Evolutionary conservation across 148 eudicot genomes (phyloP), one percentile per base, ranked within the genome.

Genomic region (Spergularia bocconei): DNA sequence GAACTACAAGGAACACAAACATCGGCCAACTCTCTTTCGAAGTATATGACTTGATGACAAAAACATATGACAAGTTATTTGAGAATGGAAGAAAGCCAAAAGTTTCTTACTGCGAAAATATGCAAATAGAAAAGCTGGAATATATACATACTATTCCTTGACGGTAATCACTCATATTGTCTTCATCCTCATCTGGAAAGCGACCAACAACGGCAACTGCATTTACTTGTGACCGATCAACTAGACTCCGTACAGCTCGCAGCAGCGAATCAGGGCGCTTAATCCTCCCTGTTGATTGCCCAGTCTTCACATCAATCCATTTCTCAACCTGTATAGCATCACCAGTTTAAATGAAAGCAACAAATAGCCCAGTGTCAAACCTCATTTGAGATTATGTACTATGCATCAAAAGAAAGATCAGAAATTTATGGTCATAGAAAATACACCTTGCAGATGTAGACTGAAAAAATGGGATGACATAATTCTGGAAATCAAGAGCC

Each of bases 191-290:
- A 85, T 90, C 96, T 4, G 92, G 98, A 72, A 94, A 94, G 56
- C 97, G 91, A 25, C 90, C 93, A 76, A 91, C 92, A 51, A 94
- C 98, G 63, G 97, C 98, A 83, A 94, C 70, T 11, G 98, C 97
- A 79, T 91, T 87, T 25, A 90, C 97, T 81, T 73, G 83, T 63
- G 91, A 85, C 47, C 79, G 77, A 61, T 83, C 80, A 44, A 85
- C 73, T 67, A 94, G 83, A 56, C 82, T 77, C 23, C 73, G 80
- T 58, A 94, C 98, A 70, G 98, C 97, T 84, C 92, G 85, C 70
- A 91, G 70, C 50, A 94, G 85, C 39, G 98, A 90, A 78, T 89
- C 96, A 62, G 97, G 91, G 75, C 82, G 84, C 76, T 90, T 86
- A 77, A 94, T 85, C 75, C 93, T 91, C 83, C 98, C 97, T 15